Evolutionary conservation across 2,329 filamentous ascomycete genomes (phyloP), one percentile per base, ranked within the genome.

Genomic region (Alternaria burnsii): DNA sequence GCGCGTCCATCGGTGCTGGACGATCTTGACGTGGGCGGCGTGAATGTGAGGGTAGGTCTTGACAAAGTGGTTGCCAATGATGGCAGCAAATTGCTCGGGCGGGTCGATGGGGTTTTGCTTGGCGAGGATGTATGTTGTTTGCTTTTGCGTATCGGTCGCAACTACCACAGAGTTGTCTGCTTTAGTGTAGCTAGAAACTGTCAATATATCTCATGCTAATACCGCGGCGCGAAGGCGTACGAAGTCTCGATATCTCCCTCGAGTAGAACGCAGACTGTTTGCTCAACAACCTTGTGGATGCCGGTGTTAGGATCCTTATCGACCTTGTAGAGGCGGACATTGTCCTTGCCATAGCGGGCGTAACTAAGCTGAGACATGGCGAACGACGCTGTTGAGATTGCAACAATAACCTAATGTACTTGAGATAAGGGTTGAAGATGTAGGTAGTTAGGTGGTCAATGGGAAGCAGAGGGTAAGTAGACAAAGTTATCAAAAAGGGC

Each of bases 71-170:
- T 88, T 86, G 71, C 91, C 93, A 54, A 99, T 84, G 71, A 91
- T 91, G 73, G 90, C 87, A 68, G 91, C 94, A 79, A 92, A 99
- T 65, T 97, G 88, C 84, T 99, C 95, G 0, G 95, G 94, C 16
- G 95, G 94, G 70, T 90, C 93, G 71, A 99, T 91, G 34, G 94
- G 92, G 83, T 96, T 86, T 82, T 96, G 90, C 83, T 97, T 97
- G 75, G 95, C 94, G 76, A 92, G 90, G 82, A 99, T 93, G 84
- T 95, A 97, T 71, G 74, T 75, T 52, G 81, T 98, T 82, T 99
- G 97, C 85, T 99, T 99, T 83, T 98, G 97, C 26, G 93, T 94
- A 81, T 99, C 95, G 62, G 95, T 99, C 66, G 95, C 93, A 62
- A 99, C 94, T 60, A 99, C 88, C 67, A 96, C 92, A 73, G 90